Evolutionary conservation across 306 rosid genomes (phyloP).

Genomic region (Fragaria nilgerrensis): DNA sequence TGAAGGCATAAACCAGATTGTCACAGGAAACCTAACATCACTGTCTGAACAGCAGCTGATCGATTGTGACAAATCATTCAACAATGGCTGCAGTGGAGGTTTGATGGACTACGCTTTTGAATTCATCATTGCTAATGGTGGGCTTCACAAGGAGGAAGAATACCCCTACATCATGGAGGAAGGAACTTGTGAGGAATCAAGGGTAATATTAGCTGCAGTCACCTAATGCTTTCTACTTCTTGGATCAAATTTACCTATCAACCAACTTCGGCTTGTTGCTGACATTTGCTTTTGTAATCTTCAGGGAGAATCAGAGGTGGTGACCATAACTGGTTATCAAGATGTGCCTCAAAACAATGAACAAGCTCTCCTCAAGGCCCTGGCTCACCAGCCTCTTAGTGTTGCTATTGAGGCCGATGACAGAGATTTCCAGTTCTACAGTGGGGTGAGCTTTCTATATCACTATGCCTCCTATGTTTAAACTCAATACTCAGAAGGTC

Average conservation of each 20-base stretch:
- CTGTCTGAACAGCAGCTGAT: slow-evolving; percentile 50
- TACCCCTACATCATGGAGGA: slow-evolving; percentile 72
- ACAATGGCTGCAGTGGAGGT: slow-evolving; percentile 50
- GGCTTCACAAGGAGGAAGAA: slow-evolving; percentile 48
- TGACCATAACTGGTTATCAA: slow-evolving; percentile 71
- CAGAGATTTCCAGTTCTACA: slow-evolving; percentile 88
- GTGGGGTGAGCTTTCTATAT: slow-evolving; percentile 51
- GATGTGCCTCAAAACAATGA: slow-evolving; percentile 86
- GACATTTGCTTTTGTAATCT: not conserved
- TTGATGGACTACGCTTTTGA: slow-evolving; percentile 46
- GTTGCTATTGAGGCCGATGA: slow-evolving; percentile 83
- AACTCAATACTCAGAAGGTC: not conserved
- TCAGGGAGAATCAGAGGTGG: slow-evolving; percentile 58
- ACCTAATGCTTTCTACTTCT: not conserved
- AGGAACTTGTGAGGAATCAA: slow-evolving; percentile 71
- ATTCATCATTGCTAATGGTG: slow-evolving; percentile 36
- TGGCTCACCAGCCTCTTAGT: slow-evolving; percentile 88
- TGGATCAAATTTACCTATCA: slow-evolving; percentile 1
- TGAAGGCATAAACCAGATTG: slow-evolving; percentile 50
- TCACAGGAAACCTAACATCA: slow-evolving; percentile 48
- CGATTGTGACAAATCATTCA: slow-evolving; percentile 43
- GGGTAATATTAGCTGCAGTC: slow-evolving; percentile 34
- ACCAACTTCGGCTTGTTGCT: not conserved
- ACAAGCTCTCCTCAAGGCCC: slow-evolving; percentile 74
- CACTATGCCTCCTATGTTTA: not conserved